Percentiles rank a stretch among this genome's conserved stretches.
Conservation (phyloP, 2,329 filamentous ascomycete genomes). For the Neonectria hederae region DNA sequence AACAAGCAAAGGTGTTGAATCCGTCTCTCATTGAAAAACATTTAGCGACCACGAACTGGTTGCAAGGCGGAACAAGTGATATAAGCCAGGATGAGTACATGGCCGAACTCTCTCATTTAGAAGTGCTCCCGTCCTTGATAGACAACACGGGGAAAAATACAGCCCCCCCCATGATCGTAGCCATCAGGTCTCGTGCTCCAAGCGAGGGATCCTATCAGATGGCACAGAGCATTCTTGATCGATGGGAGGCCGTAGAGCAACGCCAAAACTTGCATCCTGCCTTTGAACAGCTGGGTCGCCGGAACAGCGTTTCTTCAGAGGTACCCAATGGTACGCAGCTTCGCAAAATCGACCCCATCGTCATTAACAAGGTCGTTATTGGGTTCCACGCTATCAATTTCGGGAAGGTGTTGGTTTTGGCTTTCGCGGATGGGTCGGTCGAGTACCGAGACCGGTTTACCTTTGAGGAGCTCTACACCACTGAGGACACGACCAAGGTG, state of each 20-base stretch:
- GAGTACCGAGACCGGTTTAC: conserved; percentile 81
- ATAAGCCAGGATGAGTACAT: conserved; percentile 60
- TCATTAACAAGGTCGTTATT: conserved; percentile 76
- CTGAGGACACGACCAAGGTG: conserved; percentile 71
- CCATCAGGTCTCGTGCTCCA: conserved; percentile 73
- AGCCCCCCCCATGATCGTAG: conserved; percentile 71
- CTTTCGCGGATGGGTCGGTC: conserved; percentile 81
- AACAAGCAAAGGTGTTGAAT: conserved; percentile 57
- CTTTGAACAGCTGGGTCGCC: conserved; percentile 80
- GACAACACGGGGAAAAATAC: conserved; percentile 67
- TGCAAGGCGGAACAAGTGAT: conserved; percentile 57
- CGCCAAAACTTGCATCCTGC: conserved; percentile 75
- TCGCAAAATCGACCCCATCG: conserved; percentile 72
- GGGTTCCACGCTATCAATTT: conserved; percentile 74
- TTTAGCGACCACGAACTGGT: conserved; percentile 67
- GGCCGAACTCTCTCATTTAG: conserved; percentile 76
- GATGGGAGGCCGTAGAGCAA: conserved; percentile 82
- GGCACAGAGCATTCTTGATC: conserved; percentile 77
- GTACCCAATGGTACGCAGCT: conserved; percentile 54
- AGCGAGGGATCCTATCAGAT: conserved; percentile 66
- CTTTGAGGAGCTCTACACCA: conserved; percentile 73
- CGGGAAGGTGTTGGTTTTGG: conserved; percentile 76
- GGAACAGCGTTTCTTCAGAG: conserved; percentile 59
- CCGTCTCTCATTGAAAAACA: conserved; percentile 65
- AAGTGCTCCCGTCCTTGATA: conserved; percentile 73